Conservation (phyloP, 164 flowering plant species). For the Tetracentron sinense region DNA sequence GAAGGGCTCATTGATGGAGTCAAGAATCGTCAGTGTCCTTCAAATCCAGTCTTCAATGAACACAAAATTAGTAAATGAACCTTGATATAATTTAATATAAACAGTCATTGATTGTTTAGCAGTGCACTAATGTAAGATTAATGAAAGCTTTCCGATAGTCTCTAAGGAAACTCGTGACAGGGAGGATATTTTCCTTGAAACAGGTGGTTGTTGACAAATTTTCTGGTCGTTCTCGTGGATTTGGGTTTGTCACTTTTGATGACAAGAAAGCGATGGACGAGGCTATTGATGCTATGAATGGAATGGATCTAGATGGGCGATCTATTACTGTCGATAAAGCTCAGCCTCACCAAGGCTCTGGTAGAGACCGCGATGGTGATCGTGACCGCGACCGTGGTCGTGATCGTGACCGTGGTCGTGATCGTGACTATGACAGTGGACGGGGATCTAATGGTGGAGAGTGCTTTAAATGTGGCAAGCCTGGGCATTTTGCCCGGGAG, state of each 20-base stretch:
- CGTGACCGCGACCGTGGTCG: conserved; percentile 47
- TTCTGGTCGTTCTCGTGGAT: conserved; percentile 82
- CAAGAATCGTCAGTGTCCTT: no score
- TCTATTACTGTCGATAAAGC: conserved; percentile 92
- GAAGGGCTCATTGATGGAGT: no score
- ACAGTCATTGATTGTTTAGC: no score
- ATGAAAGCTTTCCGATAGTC: not conserved
- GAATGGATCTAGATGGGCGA: conserved; percentile 91
- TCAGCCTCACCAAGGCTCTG: conserved; percentile 68
- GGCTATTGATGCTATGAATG: conserved; percentile 90
- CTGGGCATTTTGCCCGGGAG: conserved; percentile 32
- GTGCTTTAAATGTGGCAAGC: conserved; percentile 40
- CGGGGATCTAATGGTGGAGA: conserved; percentile 70
- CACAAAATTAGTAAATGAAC: no score
- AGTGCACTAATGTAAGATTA: no score
- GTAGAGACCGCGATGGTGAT: conserved; percentile 62
- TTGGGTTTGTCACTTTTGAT: conserved; percentile 97
- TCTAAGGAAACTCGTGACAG: not conserved
- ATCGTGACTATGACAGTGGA: conserved; percentile 44
- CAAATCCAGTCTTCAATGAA: no score
- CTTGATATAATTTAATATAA: no score
- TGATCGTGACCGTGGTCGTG: conserved; percentile 28
- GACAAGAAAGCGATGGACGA: conserved; percentile 94
- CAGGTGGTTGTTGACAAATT: conserved; percentile 87
- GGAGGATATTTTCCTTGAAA: not conserved